Base-by-base conservation (phyloP, 306 rosid species). In the Vigna hirtella region DNA sequence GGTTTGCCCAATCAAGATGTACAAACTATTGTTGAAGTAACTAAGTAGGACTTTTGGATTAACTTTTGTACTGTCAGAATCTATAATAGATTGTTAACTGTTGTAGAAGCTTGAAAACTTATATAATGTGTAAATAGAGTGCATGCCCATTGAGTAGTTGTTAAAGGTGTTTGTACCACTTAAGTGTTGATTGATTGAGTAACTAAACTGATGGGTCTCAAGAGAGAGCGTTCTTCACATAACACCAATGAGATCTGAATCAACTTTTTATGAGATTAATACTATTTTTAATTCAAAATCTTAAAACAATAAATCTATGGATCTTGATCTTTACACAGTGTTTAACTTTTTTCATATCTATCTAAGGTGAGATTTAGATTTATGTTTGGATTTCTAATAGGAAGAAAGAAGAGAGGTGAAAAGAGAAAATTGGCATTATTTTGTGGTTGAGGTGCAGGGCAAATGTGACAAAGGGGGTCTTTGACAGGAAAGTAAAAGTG, bases 401-500 rank as follows among this genome's bases (percentile, higher is more conserved):
- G 9, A 49, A 71, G 48, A 26, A 49, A 52, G 32, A 20, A 70
- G 13, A 45, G 48, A 18, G 65, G 18, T 4, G 18, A 53, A 62
- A 74, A 28, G 7, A 48, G 15, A 59, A 73, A 72, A 8, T 17
- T 14, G 28, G 20, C 76, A 42, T 17, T 13, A 43, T 66, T 36
- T 45, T 9, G 66, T 42, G 70, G 28, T 47, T 70, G 13, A 76
- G 70, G 64, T 52, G 62, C 28, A 69, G 50, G 17, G 61, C 47
- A 63, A 75, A 82, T 76, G 78, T 76, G 79, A 75, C 79, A 75
- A 75, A 28, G 73, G 50, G 74, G 72, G 85, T 51, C 80, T 66
- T 82, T 40, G 87, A 80, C 83, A 82, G 13, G 79, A 85, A 89
- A 81, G 81, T 76, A 51, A 77, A 86, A 87, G 84, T 58, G 83